Evolutionary conservation across 1,284 basidiomycete species (phyloP), one percentile per base, ranked within the genome.

Genomic region (Pyrrhoderma noxium): DNA sequence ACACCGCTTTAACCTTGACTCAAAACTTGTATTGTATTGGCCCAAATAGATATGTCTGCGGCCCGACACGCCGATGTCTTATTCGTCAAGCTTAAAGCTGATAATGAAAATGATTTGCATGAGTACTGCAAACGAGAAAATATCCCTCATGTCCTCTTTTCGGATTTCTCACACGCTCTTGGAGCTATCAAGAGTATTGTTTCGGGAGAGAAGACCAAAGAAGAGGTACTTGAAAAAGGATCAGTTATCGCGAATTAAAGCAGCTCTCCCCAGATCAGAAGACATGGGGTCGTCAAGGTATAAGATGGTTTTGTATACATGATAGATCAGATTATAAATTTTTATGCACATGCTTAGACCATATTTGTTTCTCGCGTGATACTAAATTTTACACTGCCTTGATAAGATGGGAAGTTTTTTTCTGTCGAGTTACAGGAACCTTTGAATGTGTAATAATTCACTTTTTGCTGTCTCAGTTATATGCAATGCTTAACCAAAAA

Each of bases 51-150:
- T 66, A 79, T 96, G 67, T 91, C 88, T 8, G 93, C 93, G 1
- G 93, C 93, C 0, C 74, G 75, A 51, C 89, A 93, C 60, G 91
- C 93, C 18, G 91, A 96, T 67, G 70, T 93, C 16, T 76, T 97
- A 22, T 95, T 95, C 65, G 91, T 93, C 57, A 96, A 96, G 68
- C 67, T 76, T 60, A 89, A 89, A 61, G 70, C 70, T 0, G 80
- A 80, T 57, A 85, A 82, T 45, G 88, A 91, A 60, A 94, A 93
- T 61, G 92, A 96, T 63, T 74, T 97, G 4, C 80, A 82, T 51
- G 75, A 74, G 23, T 93, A 89, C 68, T 95, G 92, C 72, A 71
- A 64, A 35, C 70, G 74, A 55, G 76, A 85, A 56, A 73, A 74
- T 13, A 89, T 89, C 57, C 71, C 71, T 55, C 85, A 87, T 62